Evolutionary conservation across 345 rosid genomes (phyloP).

Genomic region (Toxicodendron radicans): DNA sequence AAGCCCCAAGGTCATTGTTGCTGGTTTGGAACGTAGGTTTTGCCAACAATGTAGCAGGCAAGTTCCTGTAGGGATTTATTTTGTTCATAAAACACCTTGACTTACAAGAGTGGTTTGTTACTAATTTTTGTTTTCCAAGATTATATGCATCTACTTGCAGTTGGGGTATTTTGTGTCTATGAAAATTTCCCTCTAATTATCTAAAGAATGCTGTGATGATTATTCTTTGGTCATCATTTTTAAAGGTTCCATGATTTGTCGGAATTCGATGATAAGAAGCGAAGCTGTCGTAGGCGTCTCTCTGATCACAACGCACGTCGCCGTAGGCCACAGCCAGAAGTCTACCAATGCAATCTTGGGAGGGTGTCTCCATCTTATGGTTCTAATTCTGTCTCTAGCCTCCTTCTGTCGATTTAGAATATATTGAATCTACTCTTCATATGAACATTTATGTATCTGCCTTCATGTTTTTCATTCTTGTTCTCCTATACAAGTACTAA

Average conservation of each 20-base stretch:
- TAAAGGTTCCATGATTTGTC: constrained; percentile 36
- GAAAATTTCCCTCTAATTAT: background rate
- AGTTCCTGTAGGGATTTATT: background rate
- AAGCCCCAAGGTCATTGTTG: constrained; percentile 32
- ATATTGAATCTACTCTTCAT: no score
- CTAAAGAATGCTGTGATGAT: background rate
- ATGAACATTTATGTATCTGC: no score
- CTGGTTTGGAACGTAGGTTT: constrained; percentile 29
- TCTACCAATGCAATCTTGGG: constrained; percentile 22
- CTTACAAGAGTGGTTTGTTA: background rate
- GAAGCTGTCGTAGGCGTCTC: constrained; percentile 40
- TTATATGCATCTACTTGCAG: background rate
- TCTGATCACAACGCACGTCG: constrained; percentile 47
- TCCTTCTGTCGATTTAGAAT: background rate
- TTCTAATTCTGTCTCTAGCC: constrained; percentile 4
- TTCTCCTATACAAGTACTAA: no score
- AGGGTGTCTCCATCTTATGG: constrained; percentile 28
- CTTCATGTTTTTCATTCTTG: no score
- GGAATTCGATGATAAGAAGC: constrained; percentile 41
- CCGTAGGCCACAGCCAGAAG: constrained; percentile 37
- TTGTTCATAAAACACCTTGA: background rate
- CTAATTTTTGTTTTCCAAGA: background rate
- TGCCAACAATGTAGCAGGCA: constrained; percentile 26
- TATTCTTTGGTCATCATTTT: background rate
- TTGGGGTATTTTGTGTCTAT: background rate